phyloP scores from a whole-genome alignment of 148 eudicot species.

The Hydrangea macrophylla region DNA sequence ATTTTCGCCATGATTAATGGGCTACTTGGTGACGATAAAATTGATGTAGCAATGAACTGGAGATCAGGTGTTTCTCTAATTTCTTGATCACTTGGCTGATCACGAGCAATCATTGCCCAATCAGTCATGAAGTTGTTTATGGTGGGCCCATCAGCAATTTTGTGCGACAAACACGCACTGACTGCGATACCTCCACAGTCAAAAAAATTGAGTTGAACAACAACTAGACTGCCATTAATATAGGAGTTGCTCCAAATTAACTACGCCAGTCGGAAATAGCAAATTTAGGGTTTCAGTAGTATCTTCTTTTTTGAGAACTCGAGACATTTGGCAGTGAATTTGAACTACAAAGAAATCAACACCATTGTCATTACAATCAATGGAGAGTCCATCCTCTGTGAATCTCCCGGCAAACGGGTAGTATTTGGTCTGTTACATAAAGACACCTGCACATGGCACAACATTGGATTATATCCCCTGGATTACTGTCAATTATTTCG shows the following conservation, averaged over 20 bases:
- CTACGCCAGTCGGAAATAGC: slow-evolving; percentile 3
- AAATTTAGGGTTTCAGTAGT: neutral
- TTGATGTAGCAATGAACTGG: neutral
- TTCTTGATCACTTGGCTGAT: too few species aligned
- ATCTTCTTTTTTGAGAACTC: too few species aligned
- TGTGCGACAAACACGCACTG: slow-evolving; percentile 4
- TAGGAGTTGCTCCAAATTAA: neutral
- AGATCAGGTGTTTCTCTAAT: too few species aligned
- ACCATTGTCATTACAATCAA: slow-evolving; percentile 9
- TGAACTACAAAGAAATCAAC: slow-evolving; percentile 6
- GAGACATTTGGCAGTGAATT: neutral
- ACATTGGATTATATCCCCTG: too few species aligned
- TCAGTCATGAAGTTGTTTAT: neutral
- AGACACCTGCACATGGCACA: slow-evolving; percentile 1
- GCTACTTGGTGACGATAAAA: neutral
- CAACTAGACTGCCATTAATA: neutral
- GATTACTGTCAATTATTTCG: too few species aligned
- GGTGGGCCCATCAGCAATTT: neutral
- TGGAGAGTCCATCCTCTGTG: too few species aligned
- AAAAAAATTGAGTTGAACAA: slow-evolving; percentile 6
- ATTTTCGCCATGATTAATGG: neutral
- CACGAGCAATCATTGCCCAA: slow-evolving; percentile 7
- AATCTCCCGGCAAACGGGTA: slow-evolving; percentile 17
- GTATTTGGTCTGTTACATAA: neutral
- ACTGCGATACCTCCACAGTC: slow-evolving; percentile 11